phyloP scores from a whole-genome alignment of 2,329 filamentous ascomycete genomes.

The Lecanicillium sp. region DNA sequence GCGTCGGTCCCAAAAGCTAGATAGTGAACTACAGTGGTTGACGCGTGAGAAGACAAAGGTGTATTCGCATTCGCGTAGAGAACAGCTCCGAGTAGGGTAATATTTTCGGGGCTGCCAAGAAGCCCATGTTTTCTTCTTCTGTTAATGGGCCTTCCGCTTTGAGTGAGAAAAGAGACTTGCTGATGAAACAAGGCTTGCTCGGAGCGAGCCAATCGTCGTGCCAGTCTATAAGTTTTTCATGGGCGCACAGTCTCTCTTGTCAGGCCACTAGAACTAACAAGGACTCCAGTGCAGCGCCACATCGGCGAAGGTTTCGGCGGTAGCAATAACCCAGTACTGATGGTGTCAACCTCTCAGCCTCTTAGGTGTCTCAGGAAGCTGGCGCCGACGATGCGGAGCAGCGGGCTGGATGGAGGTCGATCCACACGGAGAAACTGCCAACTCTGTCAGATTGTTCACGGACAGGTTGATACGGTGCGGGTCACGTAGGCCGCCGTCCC shows the following conservation, averaged over 20 bases:
- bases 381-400: not conserved
- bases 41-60: too few relatives aligned
- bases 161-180: not conserved
- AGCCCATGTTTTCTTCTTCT: too few relatives aligned
- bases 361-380: too few relatives aligned
- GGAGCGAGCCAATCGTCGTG: not conserved
- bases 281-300: not conserved
- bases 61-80: too few relatives aligned
- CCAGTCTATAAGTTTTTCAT: not conserved
- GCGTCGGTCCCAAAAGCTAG: too few relatives aligned
- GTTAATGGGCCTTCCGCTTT: too few relatives aligned
- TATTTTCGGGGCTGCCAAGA: too few relatives aligned
- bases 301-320: constrained; percentile 2
- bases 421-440: constrained; percentile 1
- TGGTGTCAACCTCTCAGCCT: too few relatives aligned
- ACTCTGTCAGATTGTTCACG: not conserved
- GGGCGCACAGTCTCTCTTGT: not conserved
- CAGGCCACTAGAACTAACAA: not conserved
- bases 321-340: too few relatives aligned
- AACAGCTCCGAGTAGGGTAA: too few relatives aligned
- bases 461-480: not conserved
- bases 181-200: not conserved
- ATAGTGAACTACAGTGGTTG: too few relatives aligned
- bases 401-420: not conserved
- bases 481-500: too few relatives aligned